phyloP scores from a whole-genome alignment of 2,329 filamentous ascomycete species.

The Acrocalymma vagum region DNA sequence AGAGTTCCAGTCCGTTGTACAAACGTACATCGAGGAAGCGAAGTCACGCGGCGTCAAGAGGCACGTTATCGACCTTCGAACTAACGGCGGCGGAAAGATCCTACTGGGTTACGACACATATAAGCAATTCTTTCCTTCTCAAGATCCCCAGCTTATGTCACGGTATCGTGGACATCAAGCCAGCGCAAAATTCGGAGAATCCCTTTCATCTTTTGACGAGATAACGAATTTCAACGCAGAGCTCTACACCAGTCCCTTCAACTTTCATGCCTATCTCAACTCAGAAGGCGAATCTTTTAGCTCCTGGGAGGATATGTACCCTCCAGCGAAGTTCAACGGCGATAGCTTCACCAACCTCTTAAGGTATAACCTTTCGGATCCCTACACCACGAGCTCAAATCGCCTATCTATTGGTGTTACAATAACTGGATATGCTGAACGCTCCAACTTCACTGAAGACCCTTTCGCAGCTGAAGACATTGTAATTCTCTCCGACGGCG shows the following conservation, averaged over 20 bases:
- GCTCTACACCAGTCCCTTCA: conserved; percentile 42
- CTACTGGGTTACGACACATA: conserved; percentile 56
- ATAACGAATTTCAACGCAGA: conserved; percentile 26
- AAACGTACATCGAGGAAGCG: conserved; percentile 58
- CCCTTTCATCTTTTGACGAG: conserved; percentile 23
- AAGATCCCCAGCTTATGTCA: conserved; percentile 53
- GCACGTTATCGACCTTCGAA: conserved; percentile 70
- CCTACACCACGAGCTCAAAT: conserved; percentile 40
- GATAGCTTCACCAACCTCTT: conserved; percentile 49
- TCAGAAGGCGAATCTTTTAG: conserved; percentile 35
- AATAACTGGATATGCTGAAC: conserved; percentile 37
- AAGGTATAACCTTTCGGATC: conserved; percentile 50
- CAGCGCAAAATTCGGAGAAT: conserved; percentile 34
- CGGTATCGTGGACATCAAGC: conserved; percentile 56
- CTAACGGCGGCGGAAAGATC: conserved; percentile 66
- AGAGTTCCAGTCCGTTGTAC: conserved; percentile 49
- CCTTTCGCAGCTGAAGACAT: conserved; percentile 50
- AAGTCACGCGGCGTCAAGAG: conserved; percentile 61
- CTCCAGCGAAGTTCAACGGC: conserved; percentile 38
- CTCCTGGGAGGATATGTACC: conserved; percentile 49
- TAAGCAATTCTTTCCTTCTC: conserved; percentile 61
- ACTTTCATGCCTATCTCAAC: conserved; percentile 41
- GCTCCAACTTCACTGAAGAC: conserved; percentile 36
- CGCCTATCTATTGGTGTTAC: conserved; percentile 33
- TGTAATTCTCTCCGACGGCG: conserved; percentile 53